Base-by-base conservation (phyloP, 805 yeast species). In the Starmerella gropengiesseri region DNA sequence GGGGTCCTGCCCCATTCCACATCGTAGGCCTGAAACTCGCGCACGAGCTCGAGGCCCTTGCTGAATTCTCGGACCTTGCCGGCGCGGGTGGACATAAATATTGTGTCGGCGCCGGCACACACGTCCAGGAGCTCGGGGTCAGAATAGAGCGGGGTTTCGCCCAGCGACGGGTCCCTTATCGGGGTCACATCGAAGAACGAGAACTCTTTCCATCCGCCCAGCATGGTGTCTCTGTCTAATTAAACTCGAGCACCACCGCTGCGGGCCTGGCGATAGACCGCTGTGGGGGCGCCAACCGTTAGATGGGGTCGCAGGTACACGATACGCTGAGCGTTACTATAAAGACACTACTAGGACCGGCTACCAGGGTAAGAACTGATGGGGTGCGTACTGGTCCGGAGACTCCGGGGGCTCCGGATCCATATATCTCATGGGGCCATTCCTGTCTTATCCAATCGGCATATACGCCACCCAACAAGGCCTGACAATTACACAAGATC, bases 181-280 rank as follows among this genome's bases (percentile, higher is more conserved):
- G 95, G 95, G 0, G 77, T 70, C 28, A 74, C 70, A 41, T 85
- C 95, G 59, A 81, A 86, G 60, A 89, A 81, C 47, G 83, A 84
- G 61, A 89, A 82, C 56, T 82, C 94, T 46, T 89, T 68, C 87
- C 87, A 81, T 5, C 51, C 52, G 39, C 43, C 21, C 16, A 45
- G 27, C 48, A 47, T 44, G 29, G 9, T n/a, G 35, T 18, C 16
- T 22, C 29, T 16, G 36, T 18, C 11, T 19, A 9, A 5, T 22
- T 9, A 8, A 12, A 17, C 37, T 23, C 37, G 17, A 20, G 26
- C 20, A 13, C 30, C 7, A 14, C n/a, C 30, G n/a, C 7, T 12
- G 7, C 12, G 30, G 25, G 25, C 8, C 12, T 22, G 28, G 9
- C 26, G 26, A 17, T 17, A 19, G 25, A 28, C 18, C n/a, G 13